Evolutionary conservation across 305 asterid species (phyloP).

Genomic region (Fraxinus sp.): DNA sequence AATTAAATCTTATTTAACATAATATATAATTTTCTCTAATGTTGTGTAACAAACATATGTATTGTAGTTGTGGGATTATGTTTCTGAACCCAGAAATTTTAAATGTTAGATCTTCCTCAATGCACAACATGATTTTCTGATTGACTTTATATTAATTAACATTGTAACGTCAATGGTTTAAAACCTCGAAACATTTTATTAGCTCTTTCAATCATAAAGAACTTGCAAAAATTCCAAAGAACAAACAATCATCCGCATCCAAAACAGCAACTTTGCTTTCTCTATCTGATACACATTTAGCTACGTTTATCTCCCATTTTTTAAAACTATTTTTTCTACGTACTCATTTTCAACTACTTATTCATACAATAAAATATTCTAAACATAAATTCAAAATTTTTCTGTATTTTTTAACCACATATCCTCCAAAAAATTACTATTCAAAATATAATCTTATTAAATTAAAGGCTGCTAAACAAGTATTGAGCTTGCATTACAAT

Average conservation of each 20-base stretch:
- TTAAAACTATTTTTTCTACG: too few relatives aligned
- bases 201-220: neutral
- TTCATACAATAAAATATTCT: too few relatives aligned
- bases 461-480: too few relatives aligned
- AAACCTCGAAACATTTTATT: neutral
- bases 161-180: neutral
- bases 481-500: too few relatives aligned
- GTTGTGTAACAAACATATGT: neutral
- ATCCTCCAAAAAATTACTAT: too few relatives aligned
- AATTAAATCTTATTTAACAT: too few relatives aligned
- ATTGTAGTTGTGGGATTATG: neutral
- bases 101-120: neutral
- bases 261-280: neutral
- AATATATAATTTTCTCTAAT: neutral
- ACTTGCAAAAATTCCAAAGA: neutral
- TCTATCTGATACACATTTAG: neutral
- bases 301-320: too few relatives aligned
- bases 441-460: too few relatives aligned
- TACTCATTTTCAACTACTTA: too few relatives aligned
- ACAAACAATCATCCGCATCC: neutral
- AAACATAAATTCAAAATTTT: too few relatives aligned
- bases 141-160: neutral
- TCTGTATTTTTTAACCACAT: too few relatives aligned
- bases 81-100: neutral
- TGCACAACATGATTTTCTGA: neutral